Conservation (phyloP, 208 protist species). For the Phytomonas francai region DNA sequence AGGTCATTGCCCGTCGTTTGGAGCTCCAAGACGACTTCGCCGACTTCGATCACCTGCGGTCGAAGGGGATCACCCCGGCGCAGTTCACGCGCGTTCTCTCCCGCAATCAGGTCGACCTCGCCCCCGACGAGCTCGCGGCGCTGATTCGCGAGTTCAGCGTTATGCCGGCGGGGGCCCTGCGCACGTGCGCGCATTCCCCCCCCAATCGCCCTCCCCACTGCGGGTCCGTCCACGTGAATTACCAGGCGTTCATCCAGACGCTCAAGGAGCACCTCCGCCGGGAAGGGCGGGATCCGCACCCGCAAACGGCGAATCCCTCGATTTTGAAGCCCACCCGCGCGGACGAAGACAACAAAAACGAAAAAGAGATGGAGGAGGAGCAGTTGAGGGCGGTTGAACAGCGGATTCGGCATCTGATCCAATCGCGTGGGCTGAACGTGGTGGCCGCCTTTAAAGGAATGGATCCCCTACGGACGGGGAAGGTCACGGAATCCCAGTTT, state of each 20-base stretch:
- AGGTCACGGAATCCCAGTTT: constrained; percentile 63
- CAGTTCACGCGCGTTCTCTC: constrained; percentile 73
- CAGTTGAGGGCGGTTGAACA: constrained; percentile 20
- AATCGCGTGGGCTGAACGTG: constrained; percentile 34
- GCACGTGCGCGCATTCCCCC: background rate
- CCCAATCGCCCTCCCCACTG: too few species aligned
- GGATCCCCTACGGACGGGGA: constrained; percentile 61
- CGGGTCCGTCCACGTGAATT: too few species aligned
- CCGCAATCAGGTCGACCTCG: constrained; percentile 44
- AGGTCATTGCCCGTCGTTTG: constrained; percentile 56
- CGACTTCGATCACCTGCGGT: constrained; percentile 78
- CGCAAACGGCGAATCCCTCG: too few species aligned
- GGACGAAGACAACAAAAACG: too few species aligned
- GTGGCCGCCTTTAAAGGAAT: constrained; percentile 64
- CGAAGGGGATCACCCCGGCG: constrained; percentile 59
- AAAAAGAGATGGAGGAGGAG: constrained; percentile 42
- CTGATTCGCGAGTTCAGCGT: constrained; percentile 22
- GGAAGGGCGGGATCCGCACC: too few species aligned
- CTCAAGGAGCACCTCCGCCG: too few species aligned
- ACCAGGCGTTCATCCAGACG: too few species aligned
- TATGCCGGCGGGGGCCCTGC: too few species aligned
- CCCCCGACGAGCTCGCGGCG: constrained; percentile 28
- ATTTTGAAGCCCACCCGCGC: too few species aligned
- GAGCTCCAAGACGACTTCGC: constrained; percentile 71
- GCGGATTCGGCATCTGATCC: constrained; percentile 43